Evolutionary conservation across 352 stramenopile species (phyloP), one percentile per base, ranked within the genome.

Genomic region (Phytopythium chamaehyphon): DNA sequence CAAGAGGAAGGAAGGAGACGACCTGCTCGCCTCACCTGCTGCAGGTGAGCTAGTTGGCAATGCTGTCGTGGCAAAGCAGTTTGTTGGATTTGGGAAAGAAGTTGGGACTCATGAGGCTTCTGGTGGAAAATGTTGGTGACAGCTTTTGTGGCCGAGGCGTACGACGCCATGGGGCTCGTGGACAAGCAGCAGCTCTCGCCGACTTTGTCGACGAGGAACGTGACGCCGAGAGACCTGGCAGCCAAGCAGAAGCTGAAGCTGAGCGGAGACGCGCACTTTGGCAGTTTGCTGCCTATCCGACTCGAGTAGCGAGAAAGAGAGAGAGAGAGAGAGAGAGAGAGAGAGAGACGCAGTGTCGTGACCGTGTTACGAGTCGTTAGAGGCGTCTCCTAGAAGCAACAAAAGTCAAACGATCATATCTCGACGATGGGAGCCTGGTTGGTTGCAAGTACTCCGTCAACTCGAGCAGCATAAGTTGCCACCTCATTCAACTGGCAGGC

Each of bases 111-210:
- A 46, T 7, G 31, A 31, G 4, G 8, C 54, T 18, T 44, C 21
- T 45, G 21, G 16, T 35, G 44, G 10, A 24, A 33, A 12, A 7
- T 22, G 6, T 26, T 15, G 46, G 14, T 36, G 52, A 33, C 61
- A 85, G 81, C 77, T 47, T 70, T 91, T 40, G 72, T 91, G 16
- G 70, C 51, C 23, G 81, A 91, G 59, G 73, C 69, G 3, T 89
- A 89, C 58, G 74, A 82, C 23, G 70, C 77, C 16, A 76, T 89
- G 52, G 81, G 70, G 11, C 59, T 91, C 35, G 72, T 73, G 47
- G 61, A 82, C 61, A 68, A 72, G 42, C 28, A 62, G 21, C 47
- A 59, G 26, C 59, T 87, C 37, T 69, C 64, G 18, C 21, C 61
- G 10, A 37, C 59, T 8, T 46, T 85, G 7, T 69, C 59, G 6